phyloP scores from a whole-genome alignment of 345 rosid genomes.

The Corchorus capsularis region DNA sequence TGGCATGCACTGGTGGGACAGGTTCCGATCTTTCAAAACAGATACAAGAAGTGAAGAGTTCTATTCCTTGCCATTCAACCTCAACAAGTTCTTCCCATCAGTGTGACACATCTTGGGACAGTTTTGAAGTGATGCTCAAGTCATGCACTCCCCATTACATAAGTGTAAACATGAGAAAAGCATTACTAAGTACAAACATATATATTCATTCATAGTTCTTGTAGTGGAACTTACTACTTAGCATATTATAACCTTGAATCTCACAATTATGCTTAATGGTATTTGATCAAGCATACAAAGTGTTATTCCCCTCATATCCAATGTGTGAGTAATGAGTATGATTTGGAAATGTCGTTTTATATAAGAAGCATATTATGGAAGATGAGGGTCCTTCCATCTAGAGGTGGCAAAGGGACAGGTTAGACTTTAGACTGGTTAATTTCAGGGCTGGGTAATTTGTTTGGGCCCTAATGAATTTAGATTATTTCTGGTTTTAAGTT shows the following conservation, averaged over 20 bases:
- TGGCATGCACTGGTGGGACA: constrained; percentile 93
- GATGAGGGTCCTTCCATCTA: no score
- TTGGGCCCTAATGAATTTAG: no score
- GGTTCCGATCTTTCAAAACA: constrained; percentile 75
- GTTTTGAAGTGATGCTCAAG: not conserved
- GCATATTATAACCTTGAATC: not conserved
- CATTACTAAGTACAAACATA: not conserved
- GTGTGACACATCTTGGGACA: constrained; percentile 45
- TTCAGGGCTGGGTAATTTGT: no score
- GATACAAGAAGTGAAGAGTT: constrained; percentile 97
- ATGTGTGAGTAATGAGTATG: no score
- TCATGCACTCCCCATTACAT: not conserved
- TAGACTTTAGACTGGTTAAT: no score
- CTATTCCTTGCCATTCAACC: constrained; percentile 87
- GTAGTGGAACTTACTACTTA: no score
- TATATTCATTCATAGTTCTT: not conserved
- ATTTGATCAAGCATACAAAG: not conserved
- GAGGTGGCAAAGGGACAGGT: no score
- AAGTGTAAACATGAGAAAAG: not conserved
- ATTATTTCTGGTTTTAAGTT: no score
- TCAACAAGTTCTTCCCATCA: constrained; percentile 95
- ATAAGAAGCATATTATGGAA: no score
- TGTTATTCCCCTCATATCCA: no score
- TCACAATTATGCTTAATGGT: not conserved
- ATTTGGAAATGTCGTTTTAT: no score